Conservation (phyloP, 1,284 basidiomycete species). For the Apiotrichum domesticum region DNA sequence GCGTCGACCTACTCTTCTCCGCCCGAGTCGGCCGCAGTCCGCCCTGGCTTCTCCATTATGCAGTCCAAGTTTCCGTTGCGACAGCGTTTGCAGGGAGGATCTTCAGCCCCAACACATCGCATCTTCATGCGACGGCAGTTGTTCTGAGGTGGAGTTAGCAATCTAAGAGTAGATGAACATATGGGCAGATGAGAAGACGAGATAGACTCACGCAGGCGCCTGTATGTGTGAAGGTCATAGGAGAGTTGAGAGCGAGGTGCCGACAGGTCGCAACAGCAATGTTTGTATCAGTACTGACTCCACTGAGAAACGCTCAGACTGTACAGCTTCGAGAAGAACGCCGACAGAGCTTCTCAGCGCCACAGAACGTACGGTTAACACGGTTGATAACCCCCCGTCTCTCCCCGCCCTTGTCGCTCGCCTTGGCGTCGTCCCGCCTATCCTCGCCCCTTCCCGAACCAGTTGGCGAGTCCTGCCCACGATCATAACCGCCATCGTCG, state of each 20-base stretch:
- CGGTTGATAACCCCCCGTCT: slow-evolving; percentile 41
- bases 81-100: slow-evolving; percentile 87
- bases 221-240: slow-evolving; percentile 5
- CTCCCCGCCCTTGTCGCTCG: slow-evolving; percentile 20
- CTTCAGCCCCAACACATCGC: slow-evolving; percentile 65
- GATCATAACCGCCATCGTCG: neutral
- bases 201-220: slow-evolving; percentile 37
- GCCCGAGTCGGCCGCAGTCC: slow-evolving; percentile 53
- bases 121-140: slow-evolving; percentile 53
- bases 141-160: slow-evolving; percentile 24
- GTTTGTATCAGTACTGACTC: too few relatives aligned
- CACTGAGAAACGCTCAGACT: too few relatives aligned
- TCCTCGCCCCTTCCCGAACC: neutral
- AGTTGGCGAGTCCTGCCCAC: neutral
- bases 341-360: neutral
- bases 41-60: slow-evolving; percentile 84
- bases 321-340: too few relatives aligned
- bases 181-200: neutral
- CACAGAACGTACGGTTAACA: slow-evolving; percentile 39
- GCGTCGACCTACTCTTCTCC: slow-evolving; percentile 59
- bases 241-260: too few relatives aligned
- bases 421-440: slow-evolving; percentile 1
- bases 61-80: slow-evolving; percentile 78
- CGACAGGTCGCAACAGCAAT: too few relatives aligned
- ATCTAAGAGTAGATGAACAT: neutral